Evolutionary conservation across 1,139 yeast species (phyloP), one percentile per base, ranked within the genome.

Genomic region (Scheffersomyces lignicola): DNA sequence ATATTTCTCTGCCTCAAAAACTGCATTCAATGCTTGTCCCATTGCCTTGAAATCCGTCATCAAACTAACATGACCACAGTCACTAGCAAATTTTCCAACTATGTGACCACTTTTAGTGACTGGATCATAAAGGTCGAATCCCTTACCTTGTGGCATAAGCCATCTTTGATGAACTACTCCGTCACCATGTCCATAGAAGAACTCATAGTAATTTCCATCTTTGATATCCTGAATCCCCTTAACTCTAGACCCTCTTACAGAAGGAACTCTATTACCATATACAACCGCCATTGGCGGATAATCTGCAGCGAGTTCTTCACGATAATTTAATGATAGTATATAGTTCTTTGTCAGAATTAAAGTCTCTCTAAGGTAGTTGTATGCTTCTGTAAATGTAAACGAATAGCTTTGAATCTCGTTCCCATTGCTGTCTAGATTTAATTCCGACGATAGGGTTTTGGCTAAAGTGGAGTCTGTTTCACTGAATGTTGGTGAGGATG

Each of bases 171-270:
- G 88, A 1, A 88, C 85, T 11, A 89, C 96, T 22, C 97, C 97
- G 53, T 89, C 97, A 6, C 97, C 97, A 7, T 89, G 89, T 0
- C 95, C 96, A 54, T 86, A 88, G 47, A 74, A 77, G 47, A 87
- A 83, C 46, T 85, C 82, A 44, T 76, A 79, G 58, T 85, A 89
- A 43, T 78, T 76, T 5, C 96, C 96, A 24, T 73, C 72, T 43
- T 65, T 70, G 39, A 89, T 80, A 33, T 79, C 92, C 40, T 79
- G 74, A n/a, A 54, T 51, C 2, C 79, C 73, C 24, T 66, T 58
- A 1, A 88, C 94, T 34, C 78, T 61, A 2, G 87, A 82, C 2
- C 90, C 95, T 36, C 94, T 72, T 1, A 87, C 89, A 0, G 96
- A 85, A 0, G 97, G 96, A 1, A 87, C 84, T 5, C 74, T 69